A percentile compares a stretch with the other conserved stretches of the same genome.
phyloP scores from a whole-genome alignment of 768 basidiomycete species.

The Scleroderma citrinum region DNA sequence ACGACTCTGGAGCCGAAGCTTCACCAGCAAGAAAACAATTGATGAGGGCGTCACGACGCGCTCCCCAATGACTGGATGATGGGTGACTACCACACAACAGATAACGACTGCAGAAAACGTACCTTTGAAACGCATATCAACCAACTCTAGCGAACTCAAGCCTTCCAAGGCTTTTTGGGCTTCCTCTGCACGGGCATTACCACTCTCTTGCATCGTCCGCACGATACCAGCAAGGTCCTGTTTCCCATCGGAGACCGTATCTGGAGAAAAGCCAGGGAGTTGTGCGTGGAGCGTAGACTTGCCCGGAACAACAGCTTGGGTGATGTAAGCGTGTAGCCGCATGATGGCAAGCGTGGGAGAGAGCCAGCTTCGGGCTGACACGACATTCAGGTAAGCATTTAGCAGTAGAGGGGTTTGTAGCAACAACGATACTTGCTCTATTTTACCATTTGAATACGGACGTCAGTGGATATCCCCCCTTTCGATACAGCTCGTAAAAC shows the following conservation, averaged over 20 bases:
- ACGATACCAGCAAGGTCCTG: constrained; percentile 43
- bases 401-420: constrained; percentile 69
- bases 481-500: constrained; percentile 17
- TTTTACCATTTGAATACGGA: background rate
- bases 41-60: constrained; percentile 81
- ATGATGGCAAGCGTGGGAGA: constrained; percentile 70
- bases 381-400: constrained; percentile 75
- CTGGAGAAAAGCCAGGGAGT: constrained; percentile 63
- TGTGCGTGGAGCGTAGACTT: constrained; percentile 53
- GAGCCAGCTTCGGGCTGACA: constrained; percentile 87
- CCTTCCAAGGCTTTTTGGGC: constrained; percentile 53
- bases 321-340: constrained; percentile 76
- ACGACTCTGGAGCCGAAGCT: constrained; percentile 68
- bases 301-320: constrained; percentile 74
- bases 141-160: constrained; percentile 75
- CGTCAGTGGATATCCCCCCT: background rate
- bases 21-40: constrained; percentile 81
- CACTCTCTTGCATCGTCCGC: constrained; percentile 42
- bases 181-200: constrained; percentile 30
- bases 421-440: constrained; percentile 70
- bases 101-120: constrained; percentile 6
- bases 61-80: constrained; percentile 76
- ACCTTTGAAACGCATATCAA: constrained; percentile 86
- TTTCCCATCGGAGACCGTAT: constrained; percentile 30
- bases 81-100: constrained; percentile 1